Conservation (phyloP, 768 basidiomycete genomes). For the Lactarius sanguifluus region DNA sequence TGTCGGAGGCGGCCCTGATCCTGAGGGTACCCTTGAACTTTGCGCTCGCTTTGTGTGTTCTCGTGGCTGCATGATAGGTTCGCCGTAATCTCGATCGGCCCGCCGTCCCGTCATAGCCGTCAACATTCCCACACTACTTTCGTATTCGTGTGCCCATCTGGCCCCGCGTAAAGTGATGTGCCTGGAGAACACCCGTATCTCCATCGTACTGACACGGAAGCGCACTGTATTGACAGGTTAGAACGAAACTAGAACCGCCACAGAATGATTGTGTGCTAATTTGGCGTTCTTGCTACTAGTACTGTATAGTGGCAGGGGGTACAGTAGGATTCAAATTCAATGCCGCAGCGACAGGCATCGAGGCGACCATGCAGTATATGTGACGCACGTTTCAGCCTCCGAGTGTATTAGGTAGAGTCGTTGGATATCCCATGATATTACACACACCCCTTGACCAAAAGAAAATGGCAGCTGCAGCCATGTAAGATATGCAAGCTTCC, state of each 20-base stretch:
- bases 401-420: not conserved
- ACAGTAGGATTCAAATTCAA: not conserved
- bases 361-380: not conserved
- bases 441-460: not conserved
- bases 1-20: slow-evolving; percentile 35
- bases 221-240: not conserved
- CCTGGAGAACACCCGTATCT: no score
- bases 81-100: not conserved
- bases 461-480: not conserved
- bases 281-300: not conserved
- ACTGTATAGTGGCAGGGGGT: not conserved
- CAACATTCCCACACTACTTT: not conserved
- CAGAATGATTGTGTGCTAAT: not conserved
- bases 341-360: not conserved
- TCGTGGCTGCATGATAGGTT: slow-evolving; percentile 31
- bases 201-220: not conserved
- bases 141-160: no score
- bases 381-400: not conserved
- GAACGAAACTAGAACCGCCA: not conserved
- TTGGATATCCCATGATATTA: not conserved
- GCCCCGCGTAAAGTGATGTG: no score
- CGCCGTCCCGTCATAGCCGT: not conserved
- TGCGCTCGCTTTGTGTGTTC: slow-evolving; percentile 27
- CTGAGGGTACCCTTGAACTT: slow-evolving; percentile 1
- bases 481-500: not conserved